Evolutionary conservation across 768 basidiomycete genomes (phyloP).

Genomic region (Dacryopinax primogenitus): DNA sequence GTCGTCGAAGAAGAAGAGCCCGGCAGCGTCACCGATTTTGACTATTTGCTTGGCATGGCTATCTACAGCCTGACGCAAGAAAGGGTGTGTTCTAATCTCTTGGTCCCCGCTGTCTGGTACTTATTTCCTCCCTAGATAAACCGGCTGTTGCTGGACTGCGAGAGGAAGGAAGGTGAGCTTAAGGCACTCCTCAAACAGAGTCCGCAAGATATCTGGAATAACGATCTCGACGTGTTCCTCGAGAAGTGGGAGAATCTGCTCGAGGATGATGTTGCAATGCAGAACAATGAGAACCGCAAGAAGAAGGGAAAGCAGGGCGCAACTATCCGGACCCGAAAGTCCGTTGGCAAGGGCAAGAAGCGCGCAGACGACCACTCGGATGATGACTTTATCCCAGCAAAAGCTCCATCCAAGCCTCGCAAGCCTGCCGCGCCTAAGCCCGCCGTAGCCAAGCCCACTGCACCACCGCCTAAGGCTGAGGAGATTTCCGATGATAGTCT

Average conservation of each 20-base stretch:
- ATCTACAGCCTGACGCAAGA: conserved; percentile 92
- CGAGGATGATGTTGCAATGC: conserved; percentile 31
- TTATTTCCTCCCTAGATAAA: conserved; percentile 45
- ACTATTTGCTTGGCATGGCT: conserved; percentile 89
- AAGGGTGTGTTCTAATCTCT: conserved; percentile 39
- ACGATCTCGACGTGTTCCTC: conserved; percentile 73
- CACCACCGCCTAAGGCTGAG: conserved; percentile 28
- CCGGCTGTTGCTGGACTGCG: conserved; percentile 64
- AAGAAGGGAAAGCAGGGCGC: conserved; percentile 40
- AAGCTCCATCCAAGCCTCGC: conserved; percentile 30
- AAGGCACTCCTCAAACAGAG: conserved; percentile 60
- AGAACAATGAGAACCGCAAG: conserved; percentile 42
- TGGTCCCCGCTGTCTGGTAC: conserved; percentile 10
- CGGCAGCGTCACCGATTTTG: conserved; percentile 53
- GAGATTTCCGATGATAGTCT: neutral
- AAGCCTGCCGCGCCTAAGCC: conserved; percentile 23
- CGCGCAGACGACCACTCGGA: conserved; percentile 31
- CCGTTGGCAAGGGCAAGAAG: conserved; percentile 33
- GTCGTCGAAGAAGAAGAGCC: conserved; percentile 41
- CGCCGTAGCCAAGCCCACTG: conserved; percentile 24
- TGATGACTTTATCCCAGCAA: conserved; percentile 45
- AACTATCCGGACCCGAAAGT: conserved; percentile 42
- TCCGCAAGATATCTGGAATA: conserved; percentile 78
- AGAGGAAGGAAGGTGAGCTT: conserved; percentile 71
- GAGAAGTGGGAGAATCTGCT: conserved; percentile 53